phyloP scores from a whole-genome alignment of 306 rosid genomes.

The Comarum palustre region DNA sequence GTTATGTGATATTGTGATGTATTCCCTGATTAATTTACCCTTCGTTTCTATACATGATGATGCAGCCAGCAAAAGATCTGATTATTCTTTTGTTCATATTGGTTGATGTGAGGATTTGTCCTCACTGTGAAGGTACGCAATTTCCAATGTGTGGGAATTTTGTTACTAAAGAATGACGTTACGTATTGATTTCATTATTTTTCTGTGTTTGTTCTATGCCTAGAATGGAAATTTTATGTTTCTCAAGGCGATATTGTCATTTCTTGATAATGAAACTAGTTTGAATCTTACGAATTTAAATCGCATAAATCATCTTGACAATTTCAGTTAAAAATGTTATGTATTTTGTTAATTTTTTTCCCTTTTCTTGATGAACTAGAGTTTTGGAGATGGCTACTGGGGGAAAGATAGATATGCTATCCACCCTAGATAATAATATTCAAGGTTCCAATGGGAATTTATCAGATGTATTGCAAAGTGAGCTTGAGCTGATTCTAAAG shows the following conservation, averaged over 20 bases:
- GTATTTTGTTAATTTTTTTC: background rate
- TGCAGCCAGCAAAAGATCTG: conserved; percentile 14
- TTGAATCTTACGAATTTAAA: conserved; percentile 1
- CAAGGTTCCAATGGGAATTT: conserved; percentile 49
- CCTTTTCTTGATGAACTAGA: conserved; percentile 29
- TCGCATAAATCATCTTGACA: background rate
- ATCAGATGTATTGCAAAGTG: conserved; percentile 64
- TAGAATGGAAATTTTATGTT: background rate
- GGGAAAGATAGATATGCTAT: conserved; percentile 42
- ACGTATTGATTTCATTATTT: background rate
- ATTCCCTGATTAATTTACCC: background rate
- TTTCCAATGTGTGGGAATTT: background rate
- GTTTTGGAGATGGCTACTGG: conserved; percentile 60
- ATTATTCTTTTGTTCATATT: background rate
- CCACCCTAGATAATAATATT: conserved; percentile 29
- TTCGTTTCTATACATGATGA: background rate
- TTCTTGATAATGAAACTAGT: conserved; percentile 5
- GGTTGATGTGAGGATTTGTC: conserved; percentile 20
- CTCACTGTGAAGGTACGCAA: background rate
- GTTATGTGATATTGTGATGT: no score
- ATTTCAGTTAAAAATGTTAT: background rate
- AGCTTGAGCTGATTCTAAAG: conserved; percentile 65
- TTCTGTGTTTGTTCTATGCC: background rate
- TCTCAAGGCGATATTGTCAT: conserved; percentile 18
- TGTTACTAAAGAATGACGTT: background rate